These are phyloP conservation scores for Penicillium sp. DNA, from an alignment of 2,329 filamentous ascomycete genomes.

Conservation along the genomic window DNA sequence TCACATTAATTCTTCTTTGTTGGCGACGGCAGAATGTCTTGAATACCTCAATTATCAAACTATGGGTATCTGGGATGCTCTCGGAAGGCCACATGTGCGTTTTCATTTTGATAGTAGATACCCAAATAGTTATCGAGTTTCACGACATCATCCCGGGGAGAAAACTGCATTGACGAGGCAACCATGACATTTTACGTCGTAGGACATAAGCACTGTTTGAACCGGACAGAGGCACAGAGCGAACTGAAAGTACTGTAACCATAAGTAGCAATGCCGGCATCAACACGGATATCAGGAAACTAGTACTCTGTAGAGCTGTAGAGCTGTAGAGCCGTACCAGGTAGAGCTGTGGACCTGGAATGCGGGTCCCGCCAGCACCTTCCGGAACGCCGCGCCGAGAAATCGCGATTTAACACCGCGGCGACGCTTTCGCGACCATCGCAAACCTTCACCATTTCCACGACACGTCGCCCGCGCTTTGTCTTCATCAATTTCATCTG, in stretches of 20 bases:
- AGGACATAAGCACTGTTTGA: no score
- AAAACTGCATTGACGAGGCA: neutral
- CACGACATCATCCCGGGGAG: neutral
- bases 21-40: neutral
- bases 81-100: neutral
- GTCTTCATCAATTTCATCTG: neutral
- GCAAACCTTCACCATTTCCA: neutral
- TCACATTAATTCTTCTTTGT: neutral
- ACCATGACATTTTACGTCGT: neutral
- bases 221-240: neutral
- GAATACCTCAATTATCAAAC: neutral
- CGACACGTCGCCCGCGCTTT: no score
- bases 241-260: neutral
- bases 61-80: neutral
- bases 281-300: no score
- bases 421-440: neutral
- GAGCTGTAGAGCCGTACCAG: neutral
- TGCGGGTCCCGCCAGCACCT: neutral
- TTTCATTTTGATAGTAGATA: constrained; percentile 9
- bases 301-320: no score
- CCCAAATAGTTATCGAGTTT: constrained; percentile 3
- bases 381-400: neutral
- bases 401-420: no score
- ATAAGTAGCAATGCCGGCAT: neutral
- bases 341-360: neutral